Evolutionary conservation across 805 yeast genomes (phyloP).

Genomic region (Lipomyces yamanashiensis): DNA sequence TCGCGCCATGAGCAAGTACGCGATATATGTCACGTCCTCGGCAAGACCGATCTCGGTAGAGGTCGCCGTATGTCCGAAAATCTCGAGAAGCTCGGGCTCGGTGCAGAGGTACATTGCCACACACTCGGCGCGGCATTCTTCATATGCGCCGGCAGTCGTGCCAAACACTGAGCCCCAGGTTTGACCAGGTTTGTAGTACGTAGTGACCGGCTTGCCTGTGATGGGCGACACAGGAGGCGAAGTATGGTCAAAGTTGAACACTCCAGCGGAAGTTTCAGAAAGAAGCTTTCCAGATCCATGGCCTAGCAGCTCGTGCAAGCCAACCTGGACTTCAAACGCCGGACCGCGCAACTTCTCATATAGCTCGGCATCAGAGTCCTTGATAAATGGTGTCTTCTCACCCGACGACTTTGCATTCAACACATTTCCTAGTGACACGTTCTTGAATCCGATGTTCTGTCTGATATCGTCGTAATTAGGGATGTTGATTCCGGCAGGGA

Average conservation of each 20-base stretch:
- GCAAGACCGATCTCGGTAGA: constrained; percentile 47
- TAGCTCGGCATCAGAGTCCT: constrained; percentile 56
- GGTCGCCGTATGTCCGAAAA: constrained; percentile 67
- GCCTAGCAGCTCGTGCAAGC: constrained; percentile 87
- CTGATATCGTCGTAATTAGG: constrained; percentile 93
- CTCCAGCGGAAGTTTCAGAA: constrained; percentile 61
- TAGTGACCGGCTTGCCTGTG: constrained; percentile 63
- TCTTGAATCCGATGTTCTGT: constrained; percentile 81
- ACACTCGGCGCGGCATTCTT: constrained; percentile 91
- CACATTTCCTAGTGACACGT: constrained; percentile 87
- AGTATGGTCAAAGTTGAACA: constrained; percentile 70
- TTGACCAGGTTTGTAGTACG: constrained; percentile 78
- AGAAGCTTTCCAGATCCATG: constrained; percentile 89
- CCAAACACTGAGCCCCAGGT: constrained; percentile 93
- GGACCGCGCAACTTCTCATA: constrained; percentile 66
- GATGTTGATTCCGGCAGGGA: constrained; percentile 91
- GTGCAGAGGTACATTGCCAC: constrained; percentile 83
- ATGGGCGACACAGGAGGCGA: constrained; percentile 64
- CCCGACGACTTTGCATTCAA: constrained; percentile 72
- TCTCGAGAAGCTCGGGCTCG: constrained; percentile 65
- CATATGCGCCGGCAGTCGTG: constrained; percentile 80
- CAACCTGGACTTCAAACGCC: constrained; percentile 91
- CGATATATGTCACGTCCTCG: constrained; percentile 62
- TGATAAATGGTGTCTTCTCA: constrained; percentile 70
- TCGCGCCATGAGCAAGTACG: constrained; percentile 81